These are phyloP conservation scores for Populus pruinosa DNA, from an alignment of 345 rosid species.

Conservation along the genomic window DNA sequence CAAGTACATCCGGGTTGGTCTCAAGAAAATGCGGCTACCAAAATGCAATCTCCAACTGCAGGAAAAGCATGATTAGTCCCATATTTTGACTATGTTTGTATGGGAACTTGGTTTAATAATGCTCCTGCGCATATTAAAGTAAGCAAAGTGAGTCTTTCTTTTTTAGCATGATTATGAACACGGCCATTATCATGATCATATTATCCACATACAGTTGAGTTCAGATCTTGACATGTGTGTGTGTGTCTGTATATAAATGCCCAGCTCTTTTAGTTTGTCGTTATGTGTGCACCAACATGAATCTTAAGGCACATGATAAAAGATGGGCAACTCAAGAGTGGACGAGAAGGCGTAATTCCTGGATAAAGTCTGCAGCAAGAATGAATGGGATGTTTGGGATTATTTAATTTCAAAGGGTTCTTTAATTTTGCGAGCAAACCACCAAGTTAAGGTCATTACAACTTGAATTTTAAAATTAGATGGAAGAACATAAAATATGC, in stretches of 20 bases:
- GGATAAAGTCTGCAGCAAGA: neutral
- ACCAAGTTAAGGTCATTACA: too few relatives aligned
- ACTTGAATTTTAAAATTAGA: too few relatives aligned
- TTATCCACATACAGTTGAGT: slow-evolving; percentile 23
- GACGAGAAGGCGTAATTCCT: slow-evolving; percentile 1
- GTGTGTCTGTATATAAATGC: neutral
- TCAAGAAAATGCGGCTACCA: slow-evolving; percentile 72
- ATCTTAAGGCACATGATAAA: slow-evolving; percentile 22
- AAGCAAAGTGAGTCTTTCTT: slow-evolving; percentile 10
- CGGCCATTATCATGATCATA: neutral
- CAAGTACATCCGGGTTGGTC: slow-evolving; percentile 47
- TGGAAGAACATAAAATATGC: too few relatives aligned
- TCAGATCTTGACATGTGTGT: slow-evolving; percentile 39
- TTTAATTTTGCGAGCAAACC: too few relatives aligned
- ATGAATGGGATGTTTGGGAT: too few relatives aligned
- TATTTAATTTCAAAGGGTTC: too few relatives aligned
- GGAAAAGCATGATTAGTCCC: slow-evolving; percentile 18
- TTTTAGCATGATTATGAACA: slow-evolving; percentile 8
- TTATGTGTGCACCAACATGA: slow-evolving; percentile 26
- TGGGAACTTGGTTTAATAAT: slow-evolving; percentile 1
- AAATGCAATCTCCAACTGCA: slow-evolving; percentile 16
- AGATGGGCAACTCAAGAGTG: slow-evolving; percentile 1
- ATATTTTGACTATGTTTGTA: slow-evolving; percentile 5
- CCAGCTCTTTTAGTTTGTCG: slow-evolving; percentile 2
- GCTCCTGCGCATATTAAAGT: neutral